A percentile compares a stretch with the other conserved stretches of the same genome.
These are phyloP conservation scores for Leccinum variicolor DNA, from an alignment of 768 basidiomycete species.

Conservation along the genomic window DNA sequence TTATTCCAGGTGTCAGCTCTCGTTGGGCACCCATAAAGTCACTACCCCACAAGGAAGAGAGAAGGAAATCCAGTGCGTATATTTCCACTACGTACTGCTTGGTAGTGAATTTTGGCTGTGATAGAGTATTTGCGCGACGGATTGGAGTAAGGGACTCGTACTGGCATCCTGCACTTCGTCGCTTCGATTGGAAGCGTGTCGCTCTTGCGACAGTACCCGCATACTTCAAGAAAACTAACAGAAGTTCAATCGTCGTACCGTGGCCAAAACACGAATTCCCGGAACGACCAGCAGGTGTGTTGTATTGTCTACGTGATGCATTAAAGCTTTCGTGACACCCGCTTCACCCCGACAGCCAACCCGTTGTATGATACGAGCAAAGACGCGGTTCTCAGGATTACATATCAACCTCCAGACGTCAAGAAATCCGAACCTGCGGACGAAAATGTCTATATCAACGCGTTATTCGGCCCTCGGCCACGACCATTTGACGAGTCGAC, in stretches of 20 bases:
- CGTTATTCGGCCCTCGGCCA: slow-evolving; percentile 39
- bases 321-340: slow-evolving; percentile 7
- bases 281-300: slow-evolving; percentile 32
- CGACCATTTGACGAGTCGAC: slow-evolving; percentile 46
- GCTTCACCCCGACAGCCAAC: slow-evolving; percentile 22
- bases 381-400: slow-evolving; percentile 62
- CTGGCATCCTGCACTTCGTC: slow-evolving; percentile 53
- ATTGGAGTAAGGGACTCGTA: slow-evolving; percentile 56
- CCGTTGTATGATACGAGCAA: slow-evolving; percentile 60
- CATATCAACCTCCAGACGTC: slow-evolving; percentile 61
- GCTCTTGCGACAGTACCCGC: slow-evolving; percentile 66
- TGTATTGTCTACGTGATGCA: not conserved
- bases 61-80: slow-evolving; percentile 44
- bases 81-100: not conserved
- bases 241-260: slow-evolving; percentile 46
- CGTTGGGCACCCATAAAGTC: slow-evolving; percentile 56
- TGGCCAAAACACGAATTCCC: slow-evolving; percentile 61
- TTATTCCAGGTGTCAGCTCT: slow-evolving; percentile 80
- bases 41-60: slow-evolving; percentile 30
- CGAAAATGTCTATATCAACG: slow-evolving; percentile 61
- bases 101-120: slow-evolving; percentile 1
- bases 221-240: slow-evolving; percentile 34
- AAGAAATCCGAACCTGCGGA: slow-evolving; percentile 36
- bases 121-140: slow-evolving; percentile 76
- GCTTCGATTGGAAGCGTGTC: slow-evolving; percentile 72